phyloP scores from a whole-genome alignment of 805 yeast species.

The Ogataea nonfermentans region DNA sequence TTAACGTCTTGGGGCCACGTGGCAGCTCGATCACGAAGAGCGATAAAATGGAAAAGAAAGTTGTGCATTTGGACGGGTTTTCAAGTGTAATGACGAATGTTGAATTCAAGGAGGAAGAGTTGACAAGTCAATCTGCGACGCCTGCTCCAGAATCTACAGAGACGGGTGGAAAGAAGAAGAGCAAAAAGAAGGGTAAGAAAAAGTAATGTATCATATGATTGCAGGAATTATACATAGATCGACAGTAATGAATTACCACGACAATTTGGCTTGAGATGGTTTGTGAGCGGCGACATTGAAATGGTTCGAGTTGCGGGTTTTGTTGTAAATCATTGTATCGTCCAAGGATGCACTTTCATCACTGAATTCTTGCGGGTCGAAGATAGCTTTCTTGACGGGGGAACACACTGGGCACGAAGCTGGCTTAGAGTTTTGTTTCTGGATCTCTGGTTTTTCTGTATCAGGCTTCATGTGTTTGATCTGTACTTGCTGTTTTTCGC shows the following conservation, averaged over 20 bases:
- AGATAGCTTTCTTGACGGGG: constrained; percentile 4
- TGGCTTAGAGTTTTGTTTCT: background rate
- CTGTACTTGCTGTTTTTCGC: constrained; percentile 2
- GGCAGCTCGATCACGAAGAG: constrained; percentile 40
- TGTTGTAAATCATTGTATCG: constrained; percentile 16
- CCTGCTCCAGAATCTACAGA: constrained; percentile 7
- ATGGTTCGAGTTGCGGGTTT: constrained; percentile 7
- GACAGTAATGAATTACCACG: constrained; percentile 14
- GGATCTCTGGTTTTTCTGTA: background rate
- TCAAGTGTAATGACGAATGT: constrained; percentile 26
- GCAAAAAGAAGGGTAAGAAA: constrained; percentile 26
- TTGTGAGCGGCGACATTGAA: constrained; percentile 6
- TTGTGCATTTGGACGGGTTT: constrained; percentile 28
- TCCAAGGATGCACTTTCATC: constrained; percentile 8
- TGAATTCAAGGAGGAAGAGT: constrained; percentile 17
- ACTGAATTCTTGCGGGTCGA: constrained; percentile 7
- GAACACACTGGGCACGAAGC: constrained; percentile 13
- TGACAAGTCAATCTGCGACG: constrained; percentile 2
- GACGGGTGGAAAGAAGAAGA: constrained; percentile 18
- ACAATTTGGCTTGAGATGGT: constrained; percentile 8
- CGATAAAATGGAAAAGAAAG: constrained; percentile 9
- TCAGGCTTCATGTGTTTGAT: background rate
- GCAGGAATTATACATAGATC: constrained; percentile 4
- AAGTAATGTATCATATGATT: constrained; percentile 10
- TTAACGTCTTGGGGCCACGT: constrained; percentile 71